A percentile compares a stretch with the other conserved stretches of the same genome.
phyloP scores from a whole-genome alignment of 1,139 yeast species.

The Yamadazyma aaseri region DNA sequence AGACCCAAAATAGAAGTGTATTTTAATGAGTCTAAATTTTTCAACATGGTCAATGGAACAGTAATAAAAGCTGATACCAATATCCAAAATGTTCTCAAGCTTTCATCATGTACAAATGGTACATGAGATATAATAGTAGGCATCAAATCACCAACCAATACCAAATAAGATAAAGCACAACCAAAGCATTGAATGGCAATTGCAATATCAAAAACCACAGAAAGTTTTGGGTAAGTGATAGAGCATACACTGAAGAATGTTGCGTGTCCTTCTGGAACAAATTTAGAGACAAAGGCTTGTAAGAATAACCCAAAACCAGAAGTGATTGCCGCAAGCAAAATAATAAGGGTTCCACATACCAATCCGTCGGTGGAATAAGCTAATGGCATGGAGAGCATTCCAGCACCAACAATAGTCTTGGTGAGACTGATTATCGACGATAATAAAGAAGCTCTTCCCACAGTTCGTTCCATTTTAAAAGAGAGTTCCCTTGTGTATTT shows the following conservation, averaged over 20 bases:
- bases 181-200: slow-evolving; percentile 80
- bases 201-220: slow-evolving; percentile 81
- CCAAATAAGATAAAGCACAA: slow-evolving; percentile 46
- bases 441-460: slow-evolving; percentile 28
- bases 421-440: slow-evolving; percentile 61
- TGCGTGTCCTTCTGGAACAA: slow-evolving; percentile 70
- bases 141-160: slow-evolving; percentile 47
- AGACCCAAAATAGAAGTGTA: slow-evolving; percentile 44
- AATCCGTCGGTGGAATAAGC: slow-evolving; percentile 88
- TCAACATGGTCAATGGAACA: slow-evolving; percentile 43
- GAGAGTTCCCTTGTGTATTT: too few relatives aligned
- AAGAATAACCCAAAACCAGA: slow-evolving; percentile 79
- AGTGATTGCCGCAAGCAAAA: slow-evolving; percentile 71
- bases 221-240: slow-evolving; percentile 79
- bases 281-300: slow-evolving; percentile 72
- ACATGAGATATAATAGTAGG: slow-evolving; percentile 34
- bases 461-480: slow-evolving; percentile 7
- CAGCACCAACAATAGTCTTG: slow-evolving; percentile 86
- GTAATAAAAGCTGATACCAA: slow-evolving; percentile 32
- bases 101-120: slow-evolving; percentile 20
- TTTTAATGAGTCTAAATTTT: slow-evolving; percentile 45
- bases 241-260: slow-evolving; percentile 84
- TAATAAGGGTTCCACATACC: slow-evolving; percentile 61
- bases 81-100: slow-evolving; percentile 38
- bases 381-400: slow-evolving; percentile 87